Base-by-base conservation (phyloP, 2,329 filamentous ascomycete species). In the Geoglossum cookeanum region DNA sequence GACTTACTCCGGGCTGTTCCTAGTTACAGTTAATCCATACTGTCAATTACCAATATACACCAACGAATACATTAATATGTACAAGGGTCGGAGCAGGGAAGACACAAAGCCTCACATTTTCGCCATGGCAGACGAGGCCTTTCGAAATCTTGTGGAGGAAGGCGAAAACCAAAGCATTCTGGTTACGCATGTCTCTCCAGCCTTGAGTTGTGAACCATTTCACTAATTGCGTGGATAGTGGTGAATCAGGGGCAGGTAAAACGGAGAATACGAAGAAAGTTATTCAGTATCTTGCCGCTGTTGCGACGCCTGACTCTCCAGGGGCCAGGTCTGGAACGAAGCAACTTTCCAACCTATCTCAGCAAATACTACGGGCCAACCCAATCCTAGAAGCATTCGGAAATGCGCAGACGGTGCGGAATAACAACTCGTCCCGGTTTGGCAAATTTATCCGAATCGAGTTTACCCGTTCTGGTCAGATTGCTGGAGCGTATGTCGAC, bases 201-300 rank as follows among this genome's bases (percentile, higher is more conserved):
- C 45, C 39, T 1, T 13, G 6, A 44, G 8, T 52, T 13, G 29
- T 35, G 29, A 11, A 22, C 42, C 11, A 44, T 30, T 51, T 60
- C 15, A 53, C 51, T 62, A 47, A 63, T 61, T 55, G 47, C 56
- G 53, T 47, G 48, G 35, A 54, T 57, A 78, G 76, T 2, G 92
- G 92, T 70, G 92, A 98, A 72, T 98, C 92, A 17, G 92, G 92
- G 67, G 92, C 92, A 37, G 92, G 92, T 64, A 98, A 98, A 73
- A 98, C 92, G 0, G 92, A 98, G 68, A 98, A 98, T 68, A 98
- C 92, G 15, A 98, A 98, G 68, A 98, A 98, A 69, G 92, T 98
- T 63, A 98, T 98, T 57, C 94, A 98, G 65, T 98, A 98, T 66
- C 80, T 98, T 48, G 92, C 92, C 13, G 89, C 92, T 1, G 92